Evolutionary conservation across 352 stramenopile species (phyloP).

Genomic region (Plasmopara viticola): DNA sequence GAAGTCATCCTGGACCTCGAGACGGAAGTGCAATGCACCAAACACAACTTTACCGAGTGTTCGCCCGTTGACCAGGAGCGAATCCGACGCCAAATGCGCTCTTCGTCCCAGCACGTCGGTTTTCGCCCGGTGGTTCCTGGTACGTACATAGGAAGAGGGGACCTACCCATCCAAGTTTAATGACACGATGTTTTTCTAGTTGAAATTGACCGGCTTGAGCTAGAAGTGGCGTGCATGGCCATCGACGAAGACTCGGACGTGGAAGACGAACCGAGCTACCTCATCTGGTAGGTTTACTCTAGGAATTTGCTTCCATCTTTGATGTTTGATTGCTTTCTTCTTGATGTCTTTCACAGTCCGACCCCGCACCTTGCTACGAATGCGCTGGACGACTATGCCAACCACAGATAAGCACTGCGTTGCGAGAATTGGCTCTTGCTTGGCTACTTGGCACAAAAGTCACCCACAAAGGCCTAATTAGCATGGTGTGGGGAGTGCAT

Average conservation of each 20-base stretch:
- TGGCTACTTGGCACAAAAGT: too few species aligned
- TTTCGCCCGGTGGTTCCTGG: slow-evolving; percentile 72
- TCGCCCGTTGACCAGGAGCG: slow-evolving; percentile 59
- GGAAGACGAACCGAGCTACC: slow-evolving; percentile 29
- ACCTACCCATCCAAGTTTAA: background rate
- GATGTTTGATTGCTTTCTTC: background rate
- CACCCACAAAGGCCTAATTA: background rate
- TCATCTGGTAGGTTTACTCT: slow-evolving; percentile 25
- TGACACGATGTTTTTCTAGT: slow-evolving; percentile 11
- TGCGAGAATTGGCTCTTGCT: slow-evolving; percentile 2
- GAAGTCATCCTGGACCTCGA: slow-evolving; percentile 62
- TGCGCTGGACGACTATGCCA: slow-evolving; percentile 13
- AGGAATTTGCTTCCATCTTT: background rate
- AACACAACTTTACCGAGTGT: slow-evolving; percentile 79
- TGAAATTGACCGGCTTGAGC: slow-evolving; percentile 28
- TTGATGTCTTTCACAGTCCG: slow-evolving; percentile 15
- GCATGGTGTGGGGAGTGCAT: background rate
- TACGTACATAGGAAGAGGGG: slow-evolving; percentile 10
- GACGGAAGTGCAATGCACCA: slow-evolving; percentile 28
- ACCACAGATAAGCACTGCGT: slow-evolving; percentile 15
- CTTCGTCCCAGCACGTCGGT: slow-evolving; percentile 52
- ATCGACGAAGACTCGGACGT: slow-evolving; percentile 27
- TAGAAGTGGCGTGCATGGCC: slow-evolving; percentile 25
- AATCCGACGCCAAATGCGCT: slow-evolving; percentile 68
- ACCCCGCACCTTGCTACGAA: slow-evolving; percentile 27